phyloP scores from a whole-genome alignment of 1,284 basidiomycete genomes.

The Butyriboletus appendiculatus region DNA sequence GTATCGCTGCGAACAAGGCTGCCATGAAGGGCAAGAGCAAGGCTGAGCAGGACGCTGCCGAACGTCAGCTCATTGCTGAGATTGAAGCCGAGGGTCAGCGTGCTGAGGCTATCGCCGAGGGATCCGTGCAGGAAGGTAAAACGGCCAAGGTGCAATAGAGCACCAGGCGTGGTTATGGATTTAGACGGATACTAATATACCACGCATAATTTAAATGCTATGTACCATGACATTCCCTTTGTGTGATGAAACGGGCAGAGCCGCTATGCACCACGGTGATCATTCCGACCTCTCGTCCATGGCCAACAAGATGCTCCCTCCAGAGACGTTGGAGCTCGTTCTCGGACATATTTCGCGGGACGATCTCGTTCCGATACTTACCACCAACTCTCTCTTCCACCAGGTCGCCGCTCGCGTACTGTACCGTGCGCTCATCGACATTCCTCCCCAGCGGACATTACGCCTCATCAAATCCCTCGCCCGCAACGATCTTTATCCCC shows the following conservation, averaged over 20 bases:
- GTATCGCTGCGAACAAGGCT: conserved; percentile 54
- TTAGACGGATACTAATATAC: not conserved
- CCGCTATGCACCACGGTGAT: too few species aligned
- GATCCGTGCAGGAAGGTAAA: conserved; percentile 11
- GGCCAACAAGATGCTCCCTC: conserved; percentile 38
- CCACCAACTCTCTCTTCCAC: conserved; percentile 41
- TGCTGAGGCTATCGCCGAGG: conserved; percentile 61
- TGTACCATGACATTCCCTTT: not conserved
- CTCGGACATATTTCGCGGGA: conserved; percentile 36
- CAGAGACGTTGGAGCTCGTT: conserved; percentile 52
- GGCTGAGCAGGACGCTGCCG: conserved; percentile 54
- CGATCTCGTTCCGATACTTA: conserved; percentile 31
- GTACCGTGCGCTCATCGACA: conserved; percentile 47
- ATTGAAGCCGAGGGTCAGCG: conserved; percentile 71
- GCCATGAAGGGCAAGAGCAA: conserved; percentile 53
- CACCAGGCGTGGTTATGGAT: not conserved
- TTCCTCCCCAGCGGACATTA: conserved; percentile 35
- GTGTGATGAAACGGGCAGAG: not conserved
- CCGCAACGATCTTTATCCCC: conserved; percentile 34
- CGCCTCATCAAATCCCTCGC: conserved; percentile 44
- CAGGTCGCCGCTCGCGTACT: conserved; percentile 43
- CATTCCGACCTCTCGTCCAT: not conserved
- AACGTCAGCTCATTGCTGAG: conserved; percentile 60
- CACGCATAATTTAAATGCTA: not conserved
- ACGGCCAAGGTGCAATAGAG: conserved; percentile 29